Evolutionary conservation across 139 green algal species (phyloP).

Genomic region (Yamagishiella unicocca): DNA sequence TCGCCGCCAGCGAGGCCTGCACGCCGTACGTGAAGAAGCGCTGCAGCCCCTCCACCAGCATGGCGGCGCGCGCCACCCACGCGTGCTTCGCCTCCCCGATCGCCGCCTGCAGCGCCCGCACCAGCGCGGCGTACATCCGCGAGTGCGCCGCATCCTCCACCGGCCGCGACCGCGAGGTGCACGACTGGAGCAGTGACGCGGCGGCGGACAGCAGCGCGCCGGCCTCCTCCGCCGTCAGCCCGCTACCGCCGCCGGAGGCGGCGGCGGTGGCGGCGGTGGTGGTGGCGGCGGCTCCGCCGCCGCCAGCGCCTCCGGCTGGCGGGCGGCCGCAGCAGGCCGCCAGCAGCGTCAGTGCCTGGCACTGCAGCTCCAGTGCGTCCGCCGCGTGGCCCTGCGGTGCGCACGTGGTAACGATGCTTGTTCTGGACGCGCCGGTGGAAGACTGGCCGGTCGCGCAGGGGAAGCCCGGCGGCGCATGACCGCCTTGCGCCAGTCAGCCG

Average conservation of each 20-base stretch:
- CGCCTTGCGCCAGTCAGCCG: too few species aligned
- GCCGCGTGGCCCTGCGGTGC: background rate
- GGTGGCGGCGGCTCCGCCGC: background rate
- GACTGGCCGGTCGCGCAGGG: too few species aligned
- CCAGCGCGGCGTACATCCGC: slow-evolving; percentile 47
- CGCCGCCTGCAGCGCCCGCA: slow-evolving; percentile 31
- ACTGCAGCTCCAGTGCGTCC: slow-evolving; percentile 28
- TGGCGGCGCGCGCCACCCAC: slow-evolving; percentile 42
- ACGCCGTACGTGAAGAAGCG: slow-evolving; percentile 55
- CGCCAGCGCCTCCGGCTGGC: too few species aligned
- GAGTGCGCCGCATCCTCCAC: slow-evolving; percentile 49
- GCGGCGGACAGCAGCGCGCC: background rate
- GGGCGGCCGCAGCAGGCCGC: slow-evolving; percentile 26
- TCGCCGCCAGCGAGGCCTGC: slow-evolving; percentile 1
- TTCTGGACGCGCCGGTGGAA: too few species aligned
- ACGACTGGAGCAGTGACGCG: slow-evolving; percentile 21
- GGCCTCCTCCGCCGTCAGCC: background rate
- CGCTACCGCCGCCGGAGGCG: background rate
- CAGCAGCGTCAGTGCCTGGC: slow-evolving; percentile 38
- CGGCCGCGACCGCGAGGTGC: background rate
- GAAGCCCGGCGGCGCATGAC: too few species aligned
- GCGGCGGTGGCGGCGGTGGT: background rate
- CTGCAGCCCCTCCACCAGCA: slow-evolving; percentile 54
- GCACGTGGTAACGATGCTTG: background rate
- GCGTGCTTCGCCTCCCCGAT: slow-evolving; percentile 36